Conservation (phyloP, 1,139 yeast species). For the Nakaseomyces glabratus region DNA sequence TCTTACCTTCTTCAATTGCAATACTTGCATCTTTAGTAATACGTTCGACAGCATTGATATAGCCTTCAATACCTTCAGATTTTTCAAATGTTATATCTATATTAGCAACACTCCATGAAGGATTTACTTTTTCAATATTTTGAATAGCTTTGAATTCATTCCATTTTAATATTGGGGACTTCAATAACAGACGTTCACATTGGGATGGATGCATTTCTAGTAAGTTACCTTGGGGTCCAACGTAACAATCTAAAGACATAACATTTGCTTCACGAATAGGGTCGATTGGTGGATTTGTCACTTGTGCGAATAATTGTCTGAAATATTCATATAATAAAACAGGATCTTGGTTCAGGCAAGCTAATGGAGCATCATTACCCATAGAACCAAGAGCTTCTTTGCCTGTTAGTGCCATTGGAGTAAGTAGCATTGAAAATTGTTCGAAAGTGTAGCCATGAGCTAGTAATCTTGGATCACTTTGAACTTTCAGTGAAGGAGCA, state of each 20-base stretch:
- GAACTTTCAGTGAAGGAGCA: conserved; percentile 39
- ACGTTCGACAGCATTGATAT: conserved; percentile 74
- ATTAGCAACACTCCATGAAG: conserved; percentile 72
- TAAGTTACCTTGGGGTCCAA: conserved; percentile 95
- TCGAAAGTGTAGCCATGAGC: conserved; percentile 93
- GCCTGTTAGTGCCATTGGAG: conserved; percentile 89
- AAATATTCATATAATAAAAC: conserved; percentile 85
- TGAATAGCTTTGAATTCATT: conserved; percentile 66
- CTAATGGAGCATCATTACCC: conserved; percentile 98
- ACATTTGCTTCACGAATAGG: conserved; percentile 95
- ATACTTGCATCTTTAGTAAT: conserved; percentile 81
- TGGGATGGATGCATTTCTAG: conserved; percentile 88
- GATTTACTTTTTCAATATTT: conserved; percentile 64
- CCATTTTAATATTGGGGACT: conserved; percentile 72
- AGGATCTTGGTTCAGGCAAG: conserved; percentile 91
- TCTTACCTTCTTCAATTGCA: conserved; percentile 69
- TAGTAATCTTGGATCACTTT: conserved; percentile 70
- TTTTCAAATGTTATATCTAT: conserved; percentile 89
- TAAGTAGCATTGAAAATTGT: conserved; percentile 72
- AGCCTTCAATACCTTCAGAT: conserved; percentile 76
- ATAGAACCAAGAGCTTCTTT: conserved; percentile 95
- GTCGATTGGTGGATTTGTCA: conserved; percentile 97
- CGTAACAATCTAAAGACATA: conserved; percentile 93
- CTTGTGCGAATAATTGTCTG: conserved; percentile 95
- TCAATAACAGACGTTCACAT: conserved; percentile 77